phyloP scores from a whole-genome alignment of 768 basidiomycete species.

The Boletus rubroflammeus region DNA sequence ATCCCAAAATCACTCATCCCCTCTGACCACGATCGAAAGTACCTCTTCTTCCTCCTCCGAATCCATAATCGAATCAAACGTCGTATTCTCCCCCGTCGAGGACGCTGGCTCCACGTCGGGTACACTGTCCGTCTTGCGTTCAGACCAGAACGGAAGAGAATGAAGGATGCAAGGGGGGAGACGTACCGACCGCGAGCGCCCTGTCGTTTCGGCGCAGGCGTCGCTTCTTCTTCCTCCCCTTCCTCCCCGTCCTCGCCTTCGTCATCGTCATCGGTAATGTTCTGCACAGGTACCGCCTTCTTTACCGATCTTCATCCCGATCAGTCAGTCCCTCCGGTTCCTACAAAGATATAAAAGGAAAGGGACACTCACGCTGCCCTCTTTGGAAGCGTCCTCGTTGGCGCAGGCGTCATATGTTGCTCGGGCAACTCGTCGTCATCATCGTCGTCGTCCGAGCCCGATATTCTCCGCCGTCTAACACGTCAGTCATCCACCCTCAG shows the following conservation, averaged over 20 bases:
- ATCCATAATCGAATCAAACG: slow-evolving; percentile 53
- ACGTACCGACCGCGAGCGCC: slow-evolving; percentile 9
- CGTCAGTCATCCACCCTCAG: neutral
- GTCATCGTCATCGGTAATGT: slow-evolving; percentile 30
- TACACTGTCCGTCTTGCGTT: neutral
- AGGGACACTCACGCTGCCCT: slow-evolving; percentile 49
- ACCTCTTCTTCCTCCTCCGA: slow-evolving; percentile 28
- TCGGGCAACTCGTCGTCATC: slow-evolving; percentile 41
- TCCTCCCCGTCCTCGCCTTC: slow-evolving; percentile 40
- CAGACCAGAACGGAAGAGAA: neutral
- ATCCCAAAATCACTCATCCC: neutral
- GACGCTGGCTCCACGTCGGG: slow-evolving; percentile 6
- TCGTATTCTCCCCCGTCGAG: slow-evolving; percentile 14
- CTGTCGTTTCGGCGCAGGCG: slow-evolving; percentile 30
- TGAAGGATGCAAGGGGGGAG: neutral
- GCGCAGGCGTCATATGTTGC: slow-evolving; percentile 30
- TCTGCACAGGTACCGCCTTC: slow-evolving; percentile 30
- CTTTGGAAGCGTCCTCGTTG: slow-evolving; percentile 53
- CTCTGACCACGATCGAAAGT: neutral
- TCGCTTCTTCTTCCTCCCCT: slow-evolving; percentile 40
- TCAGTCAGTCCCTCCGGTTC: neutral
- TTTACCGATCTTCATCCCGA: slow-evolving; percentile 35
- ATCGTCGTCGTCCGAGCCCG: slow-evolving; percentile 46
- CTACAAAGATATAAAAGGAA: neutral
- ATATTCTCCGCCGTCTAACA: slow-evolving; percentile 52